Percentiles rank a stretch among this genome's conserved stretches.
These are phyloP conservation scores for Berberis vulgaris DNA, from an alignment of 164 flowering plant species.

Conservation along the genomic window DNA sequence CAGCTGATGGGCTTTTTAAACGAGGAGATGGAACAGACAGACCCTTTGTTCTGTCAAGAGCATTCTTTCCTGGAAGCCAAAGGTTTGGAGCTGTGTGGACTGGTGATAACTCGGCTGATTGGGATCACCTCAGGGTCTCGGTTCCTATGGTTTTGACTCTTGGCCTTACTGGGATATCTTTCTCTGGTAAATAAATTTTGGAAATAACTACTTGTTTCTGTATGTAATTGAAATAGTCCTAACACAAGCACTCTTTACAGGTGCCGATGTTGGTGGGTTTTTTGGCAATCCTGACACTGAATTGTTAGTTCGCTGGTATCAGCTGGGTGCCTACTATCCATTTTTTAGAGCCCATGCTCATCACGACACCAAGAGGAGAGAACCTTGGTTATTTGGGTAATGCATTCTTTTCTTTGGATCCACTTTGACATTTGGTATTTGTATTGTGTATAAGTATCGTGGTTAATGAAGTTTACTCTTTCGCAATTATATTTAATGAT, in stretches of 20 bases:
- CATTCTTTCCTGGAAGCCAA: constrained; percentile 93
- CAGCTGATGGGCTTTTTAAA: constrained; percentile 76
- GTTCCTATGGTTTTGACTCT: constrained; percentile 94
- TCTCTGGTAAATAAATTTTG: constrained; percentile 56
- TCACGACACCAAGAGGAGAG: constrained; percentile 94
- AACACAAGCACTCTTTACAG: constrained; percentile 24
- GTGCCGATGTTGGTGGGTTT: constrained; percentile 99
- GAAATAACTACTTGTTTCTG: neutral
- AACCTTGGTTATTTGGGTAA: constrained; percentile 98
- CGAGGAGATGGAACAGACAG: constrained; percentile 85
- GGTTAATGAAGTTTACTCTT: too few species aligned
- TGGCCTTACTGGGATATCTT: constrained; percentile 82
- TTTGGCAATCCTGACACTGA: constrained; percentile 95
- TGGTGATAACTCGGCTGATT: constrained; percentile 93
- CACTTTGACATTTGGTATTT: neutral
- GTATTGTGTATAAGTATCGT: too few species aligned
- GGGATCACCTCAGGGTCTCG: constrained; percentile 94
- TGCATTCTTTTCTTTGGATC: constrained; percentile 4
- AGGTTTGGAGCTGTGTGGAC: constrained; percentile 96
- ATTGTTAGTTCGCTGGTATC: constrained; percentile 96
- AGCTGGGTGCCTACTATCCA: constrained; percentile 93
- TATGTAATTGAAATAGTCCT: neutral
- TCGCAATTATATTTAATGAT: too few species aligned
- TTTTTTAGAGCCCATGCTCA: constrained; percentile 98
- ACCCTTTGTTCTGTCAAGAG: constrained; percentile 96